Evolutionary conservation across 768 basidiomycete genomes (phyloP).

Genomic region (Favolaschia claudopus): DNA sequence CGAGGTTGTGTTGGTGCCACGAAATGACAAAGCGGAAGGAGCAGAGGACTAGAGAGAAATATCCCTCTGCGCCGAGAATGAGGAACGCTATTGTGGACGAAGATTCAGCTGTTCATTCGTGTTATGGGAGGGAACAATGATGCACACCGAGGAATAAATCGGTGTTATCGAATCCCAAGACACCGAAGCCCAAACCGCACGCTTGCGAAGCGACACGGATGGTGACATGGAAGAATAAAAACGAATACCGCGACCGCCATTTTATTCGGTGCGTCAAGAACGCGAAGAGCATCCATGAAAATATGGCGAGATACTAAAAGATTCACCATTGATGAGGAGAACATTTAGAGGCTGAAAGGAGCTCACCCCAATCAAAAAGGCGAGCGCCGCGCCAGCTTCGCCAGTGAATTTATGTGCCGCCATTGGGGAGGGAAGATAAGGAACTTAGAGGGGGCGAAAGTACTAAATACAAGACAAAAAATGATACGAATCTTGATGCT

Average conservation of each 20-base stretch:
- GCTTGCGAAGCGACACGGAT: constrained; percentile 45
- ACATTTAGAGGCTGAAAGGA: neutral
- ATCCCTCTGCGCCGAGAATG: constrained; percentile 37
- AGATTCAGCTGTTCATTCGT: too few species aligned
- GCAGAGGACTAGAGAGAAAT: constrained; percentile 43
- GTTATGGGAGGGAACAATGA: constrained; percentile 39
- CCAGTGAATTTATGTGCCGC: constrained; percentile 28
- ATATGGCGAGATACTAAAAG: constrained; percentile 37
- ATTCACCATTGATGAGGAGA: neutral
- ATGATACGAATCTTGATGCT: too few species aligned
- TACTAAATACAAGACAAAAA: too few species aligned
- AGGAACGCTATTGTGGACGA: neutral
- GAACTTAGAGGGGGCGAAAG: too few species aligned
- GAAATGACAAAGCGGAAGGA: constrained; percentile 44
- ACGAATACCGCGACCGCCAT: constrained; percentile 40
- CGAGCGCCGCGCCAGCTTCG: constrained; percentile 40
- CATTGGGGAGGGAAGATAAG: too few species aligned
- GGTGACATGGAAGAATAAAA: constrained; percentile 41
- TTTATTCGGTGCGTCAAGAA: constrained; percentile 37
- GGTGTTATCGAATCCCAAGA: constrained; percentile 37
- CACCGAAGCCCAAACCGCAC: constrained; percentile 43
- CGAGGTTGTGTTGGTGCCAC: constrained; percentile 45
- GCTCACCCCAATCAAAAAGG: constrained; percentile 37
- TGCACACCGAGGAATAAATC: constrained; percentile 40
- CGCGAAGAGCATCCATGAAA: constrained; percentile 37